Percentiles rank a stretch among this genome's conserved stretches.
Evolutionary conservation across 305 asterid species (phyloP).

Genomic region (Lippia alba): DNA sequence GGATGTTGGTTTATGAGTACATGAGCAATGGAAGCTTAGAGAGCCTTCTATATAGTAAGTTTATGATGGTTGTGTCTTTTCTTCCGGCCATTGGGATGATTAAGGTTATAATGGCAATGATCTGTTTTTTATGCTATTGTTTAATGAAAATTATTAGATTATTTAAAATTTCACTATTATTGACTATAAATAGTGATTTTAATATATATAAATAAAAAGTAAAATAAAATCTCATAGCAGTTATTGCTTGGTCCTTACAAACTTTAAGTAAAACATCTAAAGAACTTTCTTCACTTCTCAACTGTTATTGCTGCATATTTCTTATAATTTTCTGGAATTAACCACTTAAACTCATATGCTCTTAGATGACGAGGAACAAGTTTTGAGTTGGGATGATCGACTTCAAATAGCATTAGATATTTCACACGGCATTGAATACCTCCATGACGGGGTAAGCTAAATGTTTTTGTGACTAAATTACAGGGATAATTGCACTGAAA

Average conservation of each 20-base stretch:
- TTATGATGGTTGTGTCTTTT: slow-evolving; percentile 5
- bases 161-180: too few relatives aligned
- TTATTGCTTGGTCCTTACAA: too few relatives aligned
- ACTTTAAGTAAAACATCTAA: too few relatives aligned
- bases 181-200: too few relatives aligned
- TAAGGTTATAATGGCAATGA: slow-evolving; percentile 10
- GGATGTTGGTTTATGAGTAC: slow-evolving; percentile 86
- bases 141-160: too few relatives aligned
- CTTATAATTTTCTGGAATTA: slow-evolving; percentile 28
- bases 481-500: too few relatives aligned
- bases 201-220: too few relatives aligned
- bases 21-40: slow-evolving; percentile 99
- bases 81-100: slow-evolving; percentile 9
- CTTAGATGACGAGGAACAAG: slow-evolving; percentile 63
- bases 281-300: slow-evolving; percentile 4
- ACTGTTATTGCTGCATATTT: slow-evolving; percentile 16
- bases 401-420: slow-evolving; percentile 91
- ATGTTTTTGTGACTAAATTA: slow-evolving; percentile 19
- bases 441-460: slow-evolving; percentile 94
- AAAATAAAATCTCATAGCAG: too few relatives aligned
- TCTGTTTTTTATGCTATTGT: too few relatives aligned
- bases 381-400: slow-evolving; percentile 90
- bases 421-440: slow-evolving; percentile 97
- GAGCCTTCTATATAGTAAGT: slow-evolving; percentile 84
- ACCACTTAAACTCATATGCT: slow-evolving; percentile 27